phyloP scores from a whole-genome alignment of 169 alveolate species.

The Amoebophrya sp. region DNA sequence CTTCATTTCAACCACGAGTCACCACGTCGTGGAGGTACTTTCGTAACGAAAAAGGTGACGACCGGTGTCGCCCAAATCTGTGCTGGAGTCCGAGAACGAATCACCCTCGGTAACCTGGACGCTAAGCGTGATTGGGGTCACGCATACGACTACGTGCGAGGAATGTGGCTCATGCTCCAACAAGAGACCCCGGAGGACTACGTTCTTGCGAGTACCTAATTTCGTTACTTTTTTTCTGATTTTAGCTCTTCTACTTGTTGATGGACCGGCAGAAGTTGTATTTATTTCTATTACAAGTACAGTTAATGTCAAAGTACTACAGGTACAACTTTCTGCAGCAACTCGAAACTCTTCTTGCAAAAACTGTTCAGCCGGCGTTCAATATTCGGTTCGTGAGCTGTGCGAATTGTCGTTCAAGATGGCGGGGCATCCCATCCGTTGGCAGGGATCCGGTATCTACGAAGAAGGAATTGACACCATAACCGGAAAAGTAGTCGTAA shows the following conservation, averaged over 20 bases:
- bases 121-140: slow-evolving; percentile 73
- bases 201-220: slow-evolving; percentile 58
- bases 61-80: slow-evolving; percentile 57
- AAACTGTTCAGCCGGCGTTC: slow-evolving; percentile 32
- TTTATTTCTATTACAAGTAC: background rate
- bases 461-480: background rate
- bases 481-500: slow-evolving; percentile 34
- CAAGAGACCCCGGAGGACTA: slow-evolving; percentile 57
- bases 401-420: slow-evolving; percentile 40
- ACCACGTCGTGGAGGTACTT: slow-evolving; percentile 63
- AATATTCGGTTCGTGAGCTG: slow-evolving; percentile 48
- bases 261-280: no score
- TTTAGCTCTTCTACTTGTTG: no score
- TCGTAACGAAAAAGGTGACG: slow-evolving; percentile 65
- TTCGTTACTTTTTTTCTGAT: background rate
- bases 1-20: slow-evolving; percentile 74
- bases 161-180: slow-evolving; percentile 65
- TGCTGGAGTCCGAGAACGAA: slow-evolving; percentile 35
- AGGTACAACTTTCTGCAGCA: background rate
- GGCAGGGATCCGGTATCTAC: background rate
- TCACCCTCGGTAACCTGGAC: slow-evolving; percentile 53
- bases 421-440: slow-evolving; percentile 31
- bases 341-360: background rate
- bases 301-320: background rate
- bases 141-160: slow-evolving; percentile 62